phyloP scores from a whole-genome alignment of 176 grass and related monocot species.

The Canna indica region DNA sequence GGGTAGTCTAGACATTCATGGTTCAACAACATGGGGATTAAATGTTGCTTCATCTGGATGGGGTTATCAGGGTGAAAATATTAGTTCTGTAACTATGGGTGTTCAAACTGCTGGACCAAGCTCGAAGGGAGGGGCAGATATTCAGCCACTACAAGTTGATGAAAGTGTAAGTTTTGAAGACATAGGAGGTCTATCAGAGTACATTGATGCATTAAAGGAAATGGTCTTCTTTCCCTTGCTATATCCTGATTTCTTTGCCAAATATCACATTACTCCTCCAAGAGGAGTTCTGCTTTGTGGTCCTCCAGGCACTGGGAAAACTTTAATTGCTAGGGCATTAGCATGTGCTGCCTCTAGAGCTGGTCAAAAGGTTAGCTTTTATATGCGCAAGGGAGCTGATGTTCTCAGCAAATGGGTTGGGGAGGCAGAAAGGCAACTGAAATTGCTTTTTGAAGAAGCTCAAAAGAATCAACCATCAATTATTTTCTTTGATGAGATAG shows the following conservation, averaged over 20 bases:
- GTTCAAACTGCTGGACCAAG: conserved; percentile 96
- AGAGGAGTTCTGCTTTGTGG: conserved; percentile 96
- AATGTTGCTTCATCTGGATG: conserved; percentile 94
- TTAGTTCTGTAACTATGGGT: conserved; percentile 47
- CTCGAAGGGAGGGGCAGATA: conserved; percentile 98
- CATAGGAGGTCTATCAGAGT: conserved; percentile 89
- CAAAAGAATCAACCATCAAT: conserved; percentile 98
- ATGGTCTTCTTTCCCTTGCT: conserved; percentile 98
- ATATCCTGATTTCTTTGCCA: conserved; percentile 99
- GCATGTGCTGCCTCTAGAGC: conserved; percentile 91
- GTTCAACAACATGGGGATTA: conserved; percentile 70
- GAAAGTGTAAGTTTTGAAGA: conserved; percentile 89
- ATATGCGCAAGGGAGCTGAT: conserved; percentile 99
- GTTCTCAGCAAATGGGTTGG: conserved; percentile 99
- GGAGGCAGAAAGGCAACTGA: conserved; percentile 96
- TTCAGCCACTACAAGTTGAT: conserved; percentile 92
- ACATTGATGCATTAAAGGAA: conserved; percentile 96
- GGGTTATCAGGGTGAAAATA: conserved; percentile 76
- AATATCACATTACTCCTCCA: conserved; percentile 96
- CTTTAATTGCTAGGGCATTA: conserved; percentile 94
- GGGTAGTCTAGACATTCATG: conserved; percentile 86
- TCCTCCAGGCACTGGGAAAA: conserved; percentile 96
- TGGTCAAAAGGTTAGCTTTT: conserved; percentile 97
- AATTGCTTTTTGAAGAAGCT: conserved; percentile 98
- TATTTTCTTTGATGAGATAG: conserved; percentile 99